Evolutionary conservation across 2,329 filamentous ascomycete genomes (phyloP).

Genomic region (Scytalidium sp.): DNA sequence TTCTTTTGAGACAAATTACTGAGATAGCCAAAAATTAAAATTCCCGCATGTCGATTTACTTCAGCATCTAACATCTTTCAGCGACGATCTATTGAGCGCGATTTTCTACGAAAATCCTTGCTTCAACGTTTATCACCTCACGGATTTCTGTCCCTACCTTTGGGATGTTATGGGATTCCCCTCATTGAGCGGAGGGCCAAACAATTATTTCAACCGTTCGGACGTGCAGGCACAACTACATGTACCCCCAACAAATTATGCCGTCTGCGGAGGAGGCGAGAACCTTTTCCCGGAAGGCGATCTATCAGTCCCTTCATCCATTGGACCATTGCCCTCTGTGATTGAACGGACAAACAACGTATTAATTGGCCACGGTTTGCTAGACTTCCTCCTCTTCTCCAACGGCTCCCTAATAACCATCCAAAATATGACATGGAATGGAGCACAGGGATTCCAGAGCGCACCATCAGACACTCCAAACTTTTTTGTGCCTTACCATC

Average conservation of each 20-base stretch:
- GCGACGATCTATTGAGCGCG: conserved; percentile 42
- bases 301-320: conserved; percentile 42
- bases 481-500: conserved; percentile 34
- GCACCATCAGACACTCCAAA: conserved; percentile 15
- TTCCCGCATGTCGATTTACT: too few relatives aligned
- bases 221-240: conserved; percentile 60
- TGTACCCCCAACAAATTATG: conserved; percentile 49
- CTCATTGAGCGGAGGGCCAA: conserved; percentile 51
- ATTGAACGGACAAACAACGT: conserved; percentile 60
- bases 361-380: conserved; percentile 58
- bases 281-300: conserved; percentile 47
- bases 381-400: conserved; percentile 59
- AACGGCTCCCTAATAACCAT: conserved; percentile 64
- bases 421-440: conserved; percentile 72
- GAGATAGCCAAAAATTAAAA: too few relatives aligned
- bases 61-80: not conserved
- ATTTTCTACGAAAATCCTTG: conserved; percentile 55
- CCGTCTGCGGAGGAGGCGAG: conserved; percentile 44
- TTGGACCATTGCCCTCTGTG: conserved; percentile 52
- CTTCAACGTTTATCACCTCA: conserved; percentile 63
- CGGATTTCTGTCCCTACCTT: conserved; percentile 38
- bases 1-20: too few relatives aligned
- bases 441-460: conserved; percentile 58
- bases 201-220: conserved; percentile 59
- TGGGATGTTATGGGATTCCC: conserved; percentile 26